Evolutionary conservation across 116 monocot species (phyloP).

Genomic region (Phalaenopsis hybrid): DNA sequence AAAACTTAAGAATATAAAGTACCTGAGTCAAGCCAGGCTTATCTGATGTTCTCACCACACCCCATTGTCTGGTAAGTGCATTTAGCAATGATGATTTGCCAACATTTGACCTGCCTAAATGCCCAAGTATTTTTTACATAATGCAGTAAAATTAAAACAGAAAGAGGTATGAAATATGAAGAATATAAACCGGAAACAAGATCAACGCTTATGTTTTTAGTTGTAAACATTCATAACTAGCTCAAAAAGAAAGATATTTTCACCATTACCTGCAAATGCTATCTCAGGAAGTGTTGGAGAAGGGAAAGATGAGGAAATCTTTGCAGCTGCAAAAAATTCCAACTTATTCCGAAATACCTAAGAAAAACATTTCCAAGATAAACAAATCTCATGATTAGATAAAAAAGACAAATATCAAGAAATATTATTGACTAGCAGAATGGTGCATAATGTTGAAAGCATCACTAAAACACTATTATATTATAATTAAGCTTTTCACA

Average conservation of each 20-base stretch:
- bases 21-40: conserved; percentile 97
- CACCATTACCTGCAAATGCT: conserved; percentile 86
- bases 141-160: not conserved
- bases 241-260: not conserved
- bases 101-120: conserved; percentile 91
- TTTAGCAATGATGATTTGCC: conserved; percentile 95
- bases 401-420: not conserved
- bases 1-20: conserved; percentile 3
- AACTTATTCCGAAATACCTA: conserved; percentile 93
- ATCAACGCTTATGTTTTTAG: not conserved
- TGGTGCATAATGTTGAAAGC: not conserved
- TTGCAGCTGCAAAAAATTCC: conserved; percentile 98
- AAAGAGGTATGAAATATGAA: not conserved
- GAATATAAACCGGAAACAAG: not conserved
- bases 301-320: conserved; percentile 86
- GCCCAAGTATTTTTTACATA: conserved; percentile 2
- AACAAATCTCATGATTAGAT: not conserved
- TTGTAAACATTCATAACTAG: not conserved
- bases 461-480: not conserved
- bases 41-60: conserved; percentile 87
- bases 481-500: not conserved
- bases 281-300: conserved; percentile 79
- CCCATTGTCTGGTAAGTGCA: conserved; percentile 98
- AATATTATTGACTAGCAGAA: not conserved
- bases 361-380: conserved; percentile 3